phyloP scores from a whole-genome alignment of 225 moss, liverwort and hornwort genomes.

The Sphagnum tenellum region DNA sequence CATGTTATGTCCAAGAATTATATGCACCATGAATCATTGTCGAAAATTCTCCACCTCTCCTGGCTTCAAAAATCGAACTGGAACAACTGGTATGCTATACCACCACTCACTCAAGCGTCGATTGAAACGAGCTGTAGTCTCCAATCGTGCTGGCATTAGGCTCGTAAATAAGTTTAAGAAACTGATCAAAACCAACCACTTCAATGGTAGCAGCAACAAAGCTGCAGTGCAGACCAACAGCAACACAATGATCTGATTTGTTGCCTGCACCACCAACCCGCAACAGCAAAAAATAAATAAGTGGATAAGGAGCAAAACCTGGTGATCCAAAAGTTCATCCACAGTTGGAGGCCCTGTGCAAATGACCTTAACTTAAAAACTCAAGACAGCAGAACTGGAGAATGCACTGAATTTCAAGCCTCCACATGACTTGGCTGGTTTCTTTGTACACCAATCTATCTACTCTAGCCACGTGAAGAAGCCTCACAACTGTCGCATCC shows the following conservation, averaged over 20 bases:
- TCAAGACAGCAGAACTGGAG: not conserved
- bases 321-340: not conserved
- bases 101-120: slow-evolving; percentile 85
- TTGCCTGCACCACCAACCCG: slow-evolving; percentile 38
- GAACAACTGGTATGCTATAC: slow-evolving; percentile 85
- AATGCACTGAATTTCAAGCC: not conserved
- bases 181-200: slow-evolving; percentile 42
- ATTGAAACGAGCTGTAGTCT: slow-evolving; percentile 44
- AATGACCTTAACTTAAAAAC: not conserved
- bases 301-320: slow-evolving; percentile 3
- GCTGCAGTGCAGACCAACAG: slow-evolving; percentile 38
- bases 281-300: not conserved
- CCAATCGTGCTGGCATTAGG: slow-evolving; percentile 48
- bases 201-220: slow-evolving; percentile 57
- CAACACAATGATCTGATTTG: slow-evolving; percentile 49
- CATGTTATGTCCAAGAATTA: not conserved
- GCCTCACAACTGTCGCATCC: not conserved
- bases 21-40: not conserved
- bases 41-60: slow-evolving; percentile 14
- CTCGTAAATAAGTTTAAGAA: slow-evolving; percentile 78
- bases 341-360: not conserved
- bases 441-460: not conserved
- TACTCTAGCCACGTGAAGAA: not conserved
- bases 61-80: slow-evolving; percentile 69
- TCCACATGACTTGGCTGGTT: too few relatives aligned